Base-by-base conservation (phyloP, 345 rosid genomes). In the Hibiscus mutabilis region DNA sequence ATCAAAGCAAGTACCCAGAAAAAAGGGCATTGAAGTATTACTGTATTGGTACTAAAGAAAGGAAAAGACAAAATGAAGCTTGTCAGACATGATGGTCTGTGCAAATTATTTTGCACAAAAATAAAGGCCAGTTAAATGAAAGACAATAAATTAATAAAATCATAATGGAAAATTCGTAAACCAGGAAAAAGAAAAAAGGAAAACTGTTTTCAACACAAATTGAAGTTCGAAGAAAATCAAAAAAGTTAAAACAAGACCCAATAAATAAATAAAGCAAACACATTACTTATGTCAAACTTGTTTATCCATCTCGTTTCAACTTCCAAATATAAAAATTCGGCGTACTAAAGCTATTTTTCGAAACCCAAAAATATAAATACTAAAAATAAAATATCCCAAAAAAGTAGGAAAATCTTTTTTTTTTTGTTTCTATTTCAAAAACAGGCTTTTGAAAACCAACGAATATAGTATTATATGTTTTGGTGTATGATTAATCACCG, bases 1-100 rank as follows among this genome's bases (percentile, higher is more conserved):
- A 61, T 15, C 66, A 73, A 63, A 57, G 16, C 27, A 78, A 82
- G 86, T 75, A 77, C 78, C 62, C 3, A 66, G 18, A 2, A 25
- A 58, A 5, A 31, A 5, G 71, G 73, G 60, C n/a, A 63, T 58
- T 40, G 76, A 80, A 73, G 51, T 40, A 49, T 67, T 27, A 49
- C n/a, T 51, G n/a, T n/a, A n/a, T n/a, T n/a, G n/a, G n/a, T n/a
- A n/a, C n/a, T n/a, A n/a, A n/a, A n/a, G n/a, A 27, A 67, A 9
- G 70, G 82, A 83, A 84, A 85, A 84, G 98, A 93, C 96, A 93
- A 89, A 86, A 53, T 37, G 53, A 71, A 84, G 76, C 87, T 85
- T 86, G 79, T 80, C 82, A 80, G 90, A 83, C n/a, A n/a, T n/a
- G n/a, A 84, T 77, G 77, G 77, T 73, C 67, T 74, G 76, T 75